Evolutionary conservation across 2,329 filamentous ascomycete genomes (phyloP).

Genomic region (Penicillium sp.): DNA sequence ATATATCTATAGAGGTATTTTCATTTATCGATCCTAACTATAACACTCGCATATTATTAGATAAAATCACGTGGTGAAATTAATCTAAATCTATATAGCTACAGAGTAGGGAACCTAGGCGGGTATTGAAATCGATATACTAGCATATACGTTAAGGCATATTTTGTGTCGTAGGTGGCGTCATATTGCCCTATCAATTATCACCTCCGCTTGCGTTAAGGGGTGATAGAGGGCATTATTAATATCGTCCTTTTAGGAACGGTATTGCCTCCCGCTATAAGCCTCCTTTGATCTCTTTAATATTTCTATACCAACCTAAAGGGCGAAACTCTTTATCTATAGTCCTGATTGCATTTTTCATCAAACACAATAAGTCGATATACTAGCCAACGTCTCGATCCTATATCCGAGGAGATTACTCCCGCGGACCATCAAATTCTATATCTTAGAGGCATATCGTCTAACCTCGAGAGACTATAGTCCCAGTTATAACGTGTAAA

Average conservation of each 20-base stretch:
- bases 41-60: not conserved
- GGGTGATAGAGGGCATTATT: not conserved
- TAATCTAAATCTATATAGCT: not conserved
- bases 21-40: no score
- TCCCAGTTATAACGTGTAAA: no score
- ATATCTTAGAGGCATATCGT: slow-evolving; percentile 9
- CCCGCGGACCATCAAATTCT: slow-evolving; percentile 10
- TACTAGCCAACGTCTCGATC: not conserved
- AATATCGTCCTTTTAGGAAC: not conserved
- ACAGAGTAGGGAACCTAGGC: no score
- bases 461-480: slow-evolving; percentile 11
- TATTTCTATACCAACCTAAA: not conserved
- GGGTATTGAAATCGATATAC: no score
- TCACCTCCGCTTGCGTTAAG: no score
- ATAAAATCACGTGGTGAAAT: not conserved
- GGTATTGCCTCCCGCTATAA: not conserved
- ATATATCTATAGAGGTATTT: no score
- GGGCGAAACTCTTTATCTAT: no score
- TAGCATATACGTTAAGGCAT: not conserved
- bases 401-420: slow-evolving; percentile 14
- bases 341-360: not conserved
- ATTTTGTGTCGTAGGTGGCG: not conserved
- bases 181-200: no score
- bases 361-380: not conserved
- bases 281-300: not conserved